Conservation (phyloP, 73 alveolate species). For the Uronychia setigera region DNA sequence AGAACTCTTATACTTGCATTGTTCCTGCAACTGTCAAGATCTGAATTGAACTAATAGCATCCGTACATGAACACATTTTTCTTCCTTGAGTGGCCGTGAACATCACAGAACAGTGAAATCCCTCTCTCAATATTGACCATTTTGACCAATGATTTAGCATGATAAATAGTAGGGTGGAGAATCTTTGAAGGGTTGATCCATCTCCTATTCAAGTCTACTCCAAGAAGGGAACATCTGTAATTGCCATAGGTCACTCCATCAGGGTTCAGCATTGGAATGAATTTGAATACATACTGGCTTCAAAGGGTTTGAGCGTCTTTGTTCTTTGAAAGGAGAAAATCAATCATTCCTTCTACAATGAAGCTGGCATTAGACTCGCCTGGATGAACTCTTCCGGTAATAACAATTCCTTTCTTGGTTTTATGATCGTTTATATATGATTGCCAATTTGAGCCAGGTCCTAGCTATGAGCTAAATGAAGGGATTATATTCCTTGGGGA, state of each 20-base stretch:
- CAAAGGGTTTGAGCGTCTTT: conserved; percentile 79
- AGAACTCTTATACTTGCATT: conserved; percentile 37
- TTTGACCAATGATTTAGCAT: conserved; percentile 70
- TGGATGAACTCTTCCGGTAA: conserved; percentile 98
- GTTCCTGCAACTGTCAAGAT: conserved; percentile 35
- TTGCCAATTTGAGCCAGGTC: conserved; percentile 17
- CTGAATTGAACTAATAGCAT: conserved; percentile 26
- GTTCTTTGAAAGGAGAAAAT: conserved; percentile 72
- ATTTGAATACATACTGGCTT: conserved; percentile 68
- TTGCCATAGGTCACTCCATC: conserved; percentile 83
- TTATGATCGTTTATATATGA: conserved; percentile 49
- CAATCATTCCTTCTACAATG: conserved; percentile 91
- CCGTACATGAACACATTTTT: conserved; percentile 70
- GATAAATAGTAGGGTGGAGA: conserved; percentile 76
- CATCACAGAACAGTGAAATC: conserved; percentile 70
- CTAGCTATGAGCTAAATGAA: neutral
- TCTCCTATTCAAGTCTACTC: conserved; percentile 81
- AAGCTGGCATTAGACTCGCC: conserved; percentile 95
- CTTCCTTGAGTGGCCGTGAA: conserved; percentile 85
- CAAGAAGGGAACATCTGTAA: conserved; percentile 73
- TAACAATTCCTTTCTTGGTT: conserved; percentile 68
- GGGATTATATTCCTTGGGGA: neutral
- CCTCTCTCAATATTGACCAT: conserved; percentile 63
- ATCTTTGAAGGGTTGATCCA: conserved; percentile 82
- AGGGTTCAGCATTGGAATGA: conserved; percentile 82